Evolutionary conservation across 257 asterid species (phyloP).

Genomic region (Solanum commersonii): DNA sequence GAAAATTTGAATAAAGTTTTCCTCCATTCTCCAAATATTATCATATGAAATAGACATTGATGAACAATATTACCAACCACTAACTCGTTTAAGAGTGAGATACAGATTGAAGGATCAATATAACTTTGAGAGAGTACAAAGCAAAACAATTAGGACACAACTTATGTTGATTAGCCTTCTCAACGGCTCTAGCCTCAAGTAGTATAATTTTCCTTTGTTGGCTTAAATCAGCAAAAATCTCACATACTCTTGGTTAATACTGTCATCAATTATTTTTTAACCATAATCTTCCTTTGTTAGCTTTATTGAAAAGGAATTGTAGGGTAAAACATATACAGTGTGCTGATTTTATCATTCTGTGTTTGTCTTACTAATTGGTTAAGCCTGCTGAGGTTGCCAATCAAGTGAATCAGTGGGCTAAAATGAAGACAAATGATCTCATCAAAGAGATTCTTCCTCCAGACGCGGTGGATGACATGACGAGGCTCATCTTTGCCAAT

Average conservation of each 20-base stretch:
- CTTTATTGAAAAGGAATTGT: too few relatives aligned
- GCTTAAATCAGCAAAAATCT: neutral
- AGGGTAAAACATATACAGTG: neutral
- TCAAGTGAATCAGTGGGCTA: conserved; percentile 14
- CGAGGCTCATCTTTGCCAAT: neutral
- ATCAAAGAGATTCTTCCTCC: neutral
- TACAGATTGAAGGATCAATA: neutral
- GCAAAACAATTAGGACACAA: neutral
- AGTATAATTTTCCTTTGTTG: neutral
- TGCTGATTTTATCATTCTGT: neutral
- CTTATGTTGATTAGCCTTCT: neutral
- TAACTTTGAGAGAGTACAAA: neutral
- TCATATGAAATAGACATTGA: neutral
- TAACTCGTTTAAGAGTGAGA: neutral
- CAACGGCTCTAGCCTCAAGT: neutral
- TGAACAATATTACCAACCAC: neutral
- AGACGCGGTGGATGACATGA: neutral
- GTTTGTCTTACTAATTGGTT: conserved; percentile 9
- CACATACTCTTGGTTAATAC: neutral
- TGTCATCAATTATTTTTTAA: neutral
- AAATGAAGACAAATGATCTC: neutral
- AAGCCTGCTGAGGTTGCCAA: conserved; percentile 14
- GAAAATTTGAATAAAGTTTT: too few relatives aligned
- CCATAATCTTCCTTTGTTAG: neutral
- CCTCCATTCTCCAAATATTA: neutral